A percentile compares a stretch with the other conserved stretches of the same genome.
These are phyloP conservation scores for Lasiosphaeria hispida DNA, from an alignment of 495 filamentous ascomycete species.

Conservation along the genomic window DNA sequence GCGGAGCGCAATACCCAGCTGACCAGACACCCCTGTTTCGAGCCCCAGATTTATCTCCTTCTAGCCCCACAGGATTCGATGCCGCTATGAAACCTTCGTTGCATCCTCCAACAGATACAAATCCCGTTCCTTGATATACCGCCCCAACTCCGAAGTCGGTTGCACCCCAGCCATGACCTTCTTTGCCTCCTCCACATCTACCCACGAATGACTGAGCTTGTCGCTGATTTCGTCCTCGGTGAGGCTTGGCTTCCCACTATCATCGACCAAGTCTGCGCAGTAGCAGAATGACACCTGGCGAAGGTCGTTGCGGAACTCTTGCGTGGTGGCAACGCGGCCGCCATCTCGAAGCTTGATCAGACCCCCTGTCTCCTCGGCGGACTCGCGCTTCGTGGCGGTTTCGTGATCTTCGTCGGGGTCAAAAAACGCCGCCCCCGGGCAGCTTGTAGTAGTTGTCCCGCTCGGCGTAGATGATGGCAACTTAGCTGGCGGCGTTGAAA, in stretches of 20 bases:
- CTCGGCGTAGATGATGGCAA: slow-evolving; percentile 24
- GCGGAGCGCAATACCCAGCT: no score
- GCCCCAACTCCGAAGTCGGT: slow-evolving; percentile 26
- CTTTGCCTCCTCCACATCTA: slow-evolving; percentile 18
- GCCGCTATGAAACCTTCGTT: not conserved
- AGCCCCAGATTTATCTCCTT: no score
- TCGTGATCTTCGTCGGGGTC: no score
- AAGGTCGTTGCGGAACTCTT: slow-evolving; percentile 26
- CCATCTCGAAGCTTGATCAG: no score
- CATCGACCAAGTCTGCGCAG: slow-evolving; percentile 19
- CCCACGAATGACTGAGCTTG: slow-evolving; percentile 23
- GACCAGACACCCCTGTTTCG: no score
- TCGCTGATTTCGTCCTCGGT: slow-evolving; percentile 25
- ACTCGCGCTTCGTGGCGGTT: no score
- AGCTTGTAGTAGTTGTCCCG: slow-evolving; percentile 28
- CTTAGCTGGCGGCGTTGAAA: slow-evolving; percentile 12
- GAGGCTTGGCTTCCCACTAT: slow-evolving; percentile 16
- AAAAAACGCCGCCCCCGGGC: slow-evolving; percentile 22
- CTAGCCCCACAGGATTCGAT: no score
- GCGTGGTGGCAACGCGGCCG: slow-evolving; percentile 18
- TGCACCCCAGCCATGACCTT: slow-evolving; percentile 16
- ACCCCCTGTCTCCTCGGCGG: no score
- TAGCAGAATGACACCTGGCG: slow-evolving; percentile 31
- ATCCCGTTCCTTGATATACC: slow-evolving; percentile 27
- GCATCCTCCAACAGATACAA: slow-evolving; percentile 12